Conservation (phyloP, 352 stramenopile genomes). For the Globisporangium solare region DNA sequence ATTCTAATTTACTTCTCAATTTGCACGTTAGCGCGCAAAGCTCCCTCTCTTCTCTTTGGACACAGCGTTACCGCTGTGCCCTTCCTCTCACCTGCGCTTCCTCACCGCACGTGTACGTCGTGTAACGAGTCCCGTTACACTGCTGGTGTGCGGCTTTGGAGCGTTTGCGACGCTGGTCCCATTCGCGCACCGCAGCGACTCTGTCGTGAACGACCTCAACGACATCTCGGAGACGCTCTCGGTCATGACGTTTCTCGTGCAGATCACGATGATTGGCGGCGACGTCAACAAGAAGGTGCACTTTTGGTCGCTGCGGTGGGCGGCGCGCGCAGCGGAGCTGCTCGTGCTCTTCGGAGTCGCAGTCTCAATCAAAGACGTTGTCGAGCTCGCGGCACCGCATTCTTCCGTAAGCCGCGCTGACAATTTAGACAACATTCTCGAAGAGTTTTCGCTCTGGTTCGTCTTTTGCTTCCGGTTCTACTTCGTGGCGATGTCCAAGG, state of each 20-base stretch:
- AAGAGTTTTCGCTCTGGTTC: constrained; percentile 26
- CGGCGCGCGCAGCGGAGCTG: constrained; percentile 8
- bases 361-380: constrained; percentile 8
- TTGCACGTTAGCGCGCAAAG: too few species aligned
- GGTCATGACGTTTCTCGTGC: constrained; percentile 25
- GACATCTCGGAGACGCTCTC: constrained; percentile 32
- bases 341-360: constrained; percentile 13
- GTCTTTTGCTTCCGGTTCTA: constrained; percentile 34
- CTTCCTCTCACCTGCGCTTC: too few species aligned
- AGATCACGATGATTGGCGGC: constrained; percentile 31
- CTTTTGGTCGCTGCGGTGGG: constrained; percentile 15
- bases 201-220: constrained; percentile 20
- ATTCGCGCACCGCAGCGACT: constrained; percentile 16
- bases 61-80: too few species aligned
- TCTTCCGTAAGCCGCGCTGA: constrained; percentile 1
- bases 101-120: too few species aligned
- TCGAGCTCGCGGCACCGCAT: constrained; percentile 9
- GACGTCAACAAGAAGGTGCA: constrained; percentile 28
- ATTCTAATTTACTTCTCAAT: too few species aligned
- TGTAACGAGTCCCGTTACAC: too few species aligned
- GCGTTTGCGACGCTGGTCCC: constrained; percentile 16
- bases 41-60: too few species aligned
- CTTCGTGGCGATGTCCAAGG: constrained; percentile 18
- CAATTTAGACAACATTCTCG: constrained; percentile 19
- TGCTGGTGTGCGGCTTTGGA: constrained; percentile 12